Conservation (phyloP, 2,329 filamentous ascomycete species). For the Coleophoma crateriformis region DNA sequence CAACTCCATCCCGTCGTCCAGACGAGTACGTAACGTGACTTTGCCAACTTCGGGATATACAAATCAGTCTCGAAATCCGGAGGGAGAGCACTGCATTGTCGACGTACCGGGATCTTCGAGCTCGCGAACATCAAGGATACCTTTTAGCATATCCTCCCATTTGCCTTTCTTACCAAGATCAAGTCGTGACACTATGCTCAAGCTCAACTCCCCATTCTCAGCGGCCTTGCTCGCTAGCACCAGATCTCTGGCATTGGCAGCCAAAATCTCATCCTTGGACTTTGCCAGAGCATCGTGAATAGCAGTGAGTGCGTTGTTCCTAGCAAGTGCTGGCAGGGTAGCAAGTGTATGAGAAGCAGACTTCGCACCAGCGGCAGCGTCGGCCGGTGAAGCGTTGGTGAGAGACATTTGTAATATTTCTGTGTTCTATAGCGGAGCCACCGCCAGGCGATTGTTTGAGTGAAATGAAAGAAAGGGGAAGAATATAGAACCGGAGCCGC, state of each 20-base stretch:
- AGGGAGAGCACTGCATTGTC: not conserved
- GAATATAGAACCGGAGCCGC: no score
- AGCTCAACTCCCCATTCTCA: conserved; percentile 67
- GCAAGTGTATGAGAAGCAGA: conserved; percentile 77
- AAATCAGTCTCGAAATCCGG: no score
- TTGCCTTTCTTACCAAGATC: conserved; percentile 85
- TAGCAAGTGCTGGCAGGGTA: conserved; percentile 66
- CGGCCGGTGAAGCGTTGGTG: conserved; percentile 74
- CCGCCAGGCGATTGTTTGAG: no score
- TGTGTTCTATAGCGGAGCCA: no score
- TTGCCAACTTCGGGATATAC: conserved; percentile 59
- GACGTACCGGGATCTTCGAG: conserved; percentile 75
- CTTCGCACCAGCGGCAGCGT: conserved; percentile 74
- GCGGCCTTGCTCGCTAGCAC: conserved; percentile 68
- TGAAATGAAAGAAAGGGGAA: no score
- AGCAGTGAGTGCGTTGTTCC: conserved; percentile 79
- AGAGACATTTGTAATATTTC: conserved; percentile 63
- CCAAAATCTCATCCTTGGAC: conserved; percentile 70
- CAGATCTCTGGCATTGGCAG: conserved; percentile 82
- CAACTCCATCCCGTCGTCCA: conserved; percentile 81
- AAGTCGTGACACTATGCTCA: conserved; percentile 80
- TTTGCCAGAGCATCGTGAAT: conserved; percentile 73
- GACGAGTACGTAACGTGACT: conserved; percentile 73
- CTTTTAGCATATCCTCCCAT: conserved; percentile 96
- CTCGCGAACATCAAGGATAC: conserved; percentile 80